Evolutionary conservation across 192 early-diverging fungal species (phyloP), one percentile per base, ranked within the genome.

Genomic region (Backusella liffmaniae): DNA sequence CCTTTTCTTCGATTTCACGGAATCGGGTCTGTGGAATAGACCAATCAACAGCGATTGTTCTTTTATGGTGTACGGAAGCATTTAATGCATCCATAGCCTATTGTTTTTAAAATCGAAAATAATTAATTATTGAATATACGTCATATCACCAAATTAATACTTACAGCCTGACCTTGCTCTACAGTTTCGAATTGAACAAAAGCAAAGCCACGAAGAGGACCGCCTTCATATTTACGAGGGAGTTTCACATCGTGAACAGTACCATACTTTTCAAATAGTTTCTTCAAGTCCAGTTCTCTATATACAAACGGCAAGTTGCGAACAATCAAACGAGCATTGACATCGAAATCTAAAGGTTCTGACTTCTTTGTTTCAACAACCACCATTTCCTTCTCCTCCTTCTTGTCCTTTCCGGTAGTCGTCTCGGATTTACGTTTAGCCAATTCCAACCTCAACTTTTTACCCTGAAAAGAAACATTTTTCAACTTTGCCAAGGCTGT

Each of bases 101-200:
- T 9, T 26, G 3, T 34, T 32, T 21, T 32, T n/a, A 66, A 44
- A 71, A 36, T 15, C 13, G 29, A 65, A 59, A 10, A 70, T 15
- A 35, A 35, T 15, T 36, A 39, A 49, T 49, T 49, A 16, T 6
- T 21, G 18, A 49, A 49, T 49, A 44, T n/a, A 49, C 39, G 18
- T 23, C 21, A 18, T 34, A 32, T 37, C 8, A 36, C 1, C 0
- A 49, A 49, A 49, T 4, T 21, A 46, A 44, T 12, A 73, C 77
- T 66, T 77, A 77, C 80, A 49, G 86, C 84, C 73, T 90, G 87
- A 0, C 93, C 94, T 36, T 95, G 92, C 30, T 85, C 84, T 37
- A 88, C 73, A n/a, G 85, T 90, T 72, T 85, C 87, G 82, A 93
- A 93, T 77, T 97, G 93, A 39, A 98, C 90, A 84, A 98, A 98